phyloP scores from a whole-genome alignment of 176 grass and related monocot genomes.

The Avena eriantha region DNA sequence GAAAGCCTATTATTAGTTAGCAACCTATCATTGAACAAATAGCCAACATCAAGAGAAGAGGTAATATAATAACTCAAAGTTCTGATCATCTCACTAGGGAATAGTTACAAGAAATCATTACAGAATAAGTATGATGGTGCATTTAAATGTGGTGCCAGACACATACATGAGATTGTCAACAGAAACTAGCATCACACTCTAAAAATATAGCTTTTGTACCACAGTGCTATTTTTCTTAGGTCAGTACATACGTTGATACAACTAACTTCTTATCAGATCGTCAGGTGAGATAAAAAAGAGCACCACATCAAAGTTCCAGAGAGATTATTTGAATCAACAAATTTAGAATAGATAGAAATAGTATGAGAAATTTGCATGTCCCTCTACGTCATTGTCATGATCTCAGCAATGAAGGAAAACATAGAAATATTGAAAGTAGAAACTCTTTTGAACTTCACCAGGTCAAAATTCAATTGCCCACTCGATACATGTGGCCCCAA shows the following conservation, averaged over 20 bases:
- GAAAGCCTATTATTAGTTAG: neutral
- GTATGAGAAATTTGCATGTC: neutral
- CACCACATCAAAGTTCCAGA: neutral
- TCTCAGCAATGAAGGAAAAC: neutral
- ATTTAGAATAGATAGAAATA: neutral
- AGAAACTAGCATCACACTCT: neutral
- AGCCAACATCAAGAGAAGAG: neutral
- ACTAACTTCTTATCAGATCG: neutral
- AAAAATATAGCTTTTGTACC: neutral
- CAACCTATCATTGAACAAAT: neutral
- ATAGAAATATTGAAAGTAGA: neutral
- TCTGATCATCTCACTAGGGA: neutral
- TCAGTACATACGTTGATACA: neutral
- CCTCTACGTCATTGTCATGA: neutral
- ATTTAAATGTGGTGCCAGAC: neutral
- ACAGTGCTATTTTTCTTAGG: neutral
- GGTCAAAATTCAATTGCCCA: constrained; percentile 10
- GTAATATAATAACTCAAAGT: constrained; percentile 6
- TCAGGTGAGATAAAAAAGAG: neutral
- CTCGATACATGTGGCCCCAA: neutral
- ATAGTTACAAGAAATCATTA: neutral
- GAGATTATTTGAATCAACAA: neutral
- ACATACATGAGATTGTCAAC: neutral
- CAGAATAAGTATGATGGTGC: neutral
- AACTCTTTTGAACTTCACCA: neutral